Conservation (phyloP, 495 filamentous ascomycete species). For the Xylaria venustula region DNA sequence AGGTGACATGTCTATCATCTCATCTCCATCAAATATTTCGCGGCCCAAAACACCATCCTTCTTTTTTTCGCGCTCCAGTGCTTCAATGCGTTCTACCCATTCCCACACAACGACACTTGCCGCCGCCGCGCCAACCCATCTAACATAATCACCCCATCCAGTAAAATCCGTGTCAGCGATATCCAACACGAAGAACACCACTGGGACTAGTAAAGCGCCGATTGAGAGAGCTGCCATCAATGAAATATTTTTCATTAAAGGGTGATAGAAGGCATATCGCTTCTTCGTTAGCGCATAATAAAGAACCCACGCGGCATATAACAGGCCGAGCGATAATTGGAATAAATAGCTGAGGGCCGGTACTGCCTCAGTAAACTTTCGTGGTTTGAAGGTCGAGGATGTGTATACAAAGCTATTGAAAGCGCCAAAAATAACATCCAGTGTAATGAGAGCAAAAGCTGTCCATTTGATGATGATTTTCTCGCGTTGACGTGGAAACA, state of each 20-base stretch:
- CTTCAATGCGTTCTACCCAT: constrained; percentile 99
- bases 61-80: constrained; percentile 89
- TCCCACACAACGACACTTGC: constrained; percentile 99
- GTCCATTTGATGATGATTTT: constrained; percentile 99
- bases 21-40: constrained; percentile 95
- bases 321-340: constrained; percentile 78
- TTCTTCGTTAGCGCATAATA: constrained; percentile 94
- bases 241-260: constrained; percentile 87
- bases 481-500: constrained; percentile 95
- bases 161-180: constrained; percentile 83
- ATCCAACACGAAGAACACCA: constrained; percentile 94
- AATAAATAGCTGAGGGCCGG: constrained; percentile 94
- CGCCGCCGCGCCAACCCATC: constrained; percentile 95
- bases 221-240: constrained; percentile 80
- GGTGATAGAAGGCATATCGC: constrained; percentile 89
- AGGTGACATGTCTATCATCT: constrained; percentile 80
- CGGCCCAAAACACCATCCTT: constrained; percentile 93
- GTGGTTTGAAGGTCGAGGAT: constrained; percentile 58
- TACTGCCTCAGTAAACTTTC: constrained; percentile 80
- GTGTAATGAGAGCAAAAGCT: constrained; percentile 85
- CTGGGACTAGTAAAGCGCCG: constrained; percentile 77
- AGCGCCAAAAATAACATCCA: constrained; percentile 85
- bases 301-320: constrained; percentile 94
- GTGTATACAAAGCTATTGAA: constrained; percentile 77
- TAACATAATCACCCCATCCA: constrained; percentile 95